Evolutionary conservation across 78 protist species (phyloP).

Genomic region (Dictyostelium capitatum): DNA sequence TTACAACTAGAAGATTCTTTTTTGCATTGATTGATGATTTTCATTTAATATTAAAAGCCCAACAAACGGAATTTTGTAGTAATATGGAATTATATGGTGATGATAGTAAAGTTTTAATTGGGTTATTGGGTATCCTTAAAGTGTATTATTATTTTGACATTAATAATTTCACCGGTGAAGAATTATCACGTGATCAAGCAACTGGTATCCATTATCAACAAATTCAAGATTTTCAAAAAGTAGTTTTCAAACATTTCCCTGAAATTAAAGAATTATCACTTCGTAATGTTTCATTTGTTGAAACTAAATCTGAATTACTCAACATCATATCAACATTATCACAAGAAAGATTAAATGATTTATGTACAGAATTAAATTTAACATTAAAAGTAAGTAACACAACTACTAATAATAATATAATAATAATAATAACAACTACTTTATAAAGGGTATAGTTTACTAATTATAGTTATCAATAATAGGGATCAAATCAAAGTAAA

Average conservation of each 20-base stretch:
- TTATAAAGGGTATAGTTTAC: too few relatives aligned
- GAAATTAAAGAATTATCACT: conserved; percentile 86
- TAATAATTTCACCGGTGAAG: conserved; percentile 91
- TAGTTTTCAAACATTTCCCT: conserved; percentile 69
- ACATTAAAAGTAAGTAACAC: background rate
- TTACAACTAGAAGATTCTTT: conserved; percentile 95
- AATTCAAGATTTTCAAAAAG: conserved; percentile 83
- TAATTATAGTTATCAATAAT: too few relatives aligned
- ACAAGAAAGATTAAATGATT: conserved; percentile 37
- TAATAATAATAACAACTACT: too few relatives aligned
- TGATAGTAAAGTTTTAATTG: background rate
- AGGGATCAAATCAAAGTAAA: background rate
- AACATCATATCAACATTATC: conserved; percentile 19
- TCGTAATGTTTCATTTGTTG: conserved; percentile 78
- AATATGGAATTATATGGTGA: background rate
- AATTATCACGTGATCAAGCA: conserved; percentile 84
- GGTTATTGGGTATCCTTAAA: conserved; percentile 17
- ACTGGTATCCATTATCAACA: conserved; percentile 66
- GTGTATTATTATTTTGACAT: conserved; percentile 79
- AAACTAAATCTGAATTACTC: background rate
- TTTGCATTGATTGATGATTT: conserved; percentile 81
- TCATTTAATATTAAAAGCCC: conserved; percentile 77
- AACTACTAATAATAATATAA: background rate
- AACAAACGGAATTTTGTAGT: conserved; percentile 1
- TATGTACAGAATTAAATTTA: conserved; percentile 8